Percentiles rank a stretch among this genome's conserved stretches.
These are phyloP conservation scores for Sclerotinia minor DNA, from an alignment of 2,329 filamentous ascomycete species.

Conservation along the genomic window DNA sequence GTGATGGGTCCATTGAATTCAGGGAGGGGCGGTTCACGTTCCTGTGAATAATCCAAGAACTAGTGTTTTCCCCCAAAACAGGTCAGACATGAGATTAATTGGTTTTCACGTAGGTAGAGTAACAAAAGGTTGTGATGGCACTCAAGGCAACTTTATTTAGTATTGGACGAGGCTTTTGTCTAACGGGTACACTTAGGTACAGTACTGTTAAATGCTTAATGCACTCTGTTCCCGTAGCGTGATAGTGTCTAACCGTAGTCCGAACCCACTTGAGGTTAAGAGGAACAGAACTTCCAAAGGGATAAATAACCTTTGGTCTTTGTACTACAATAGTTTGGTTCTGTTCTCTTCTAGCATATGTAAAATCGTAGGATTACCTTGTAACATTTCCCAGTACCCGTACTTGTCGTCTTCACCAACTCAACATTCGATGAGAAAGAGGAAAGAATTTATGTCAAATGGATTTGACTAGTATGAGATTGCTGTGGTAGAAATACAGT, in stretches of 20 bases:
- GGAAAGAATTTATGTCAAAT: background rate
- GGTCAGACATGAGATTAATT: background rate
- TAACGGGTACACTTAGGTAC: background rate
- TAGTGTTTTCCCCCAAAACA: background rate
- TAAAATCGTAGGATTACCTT: no score
- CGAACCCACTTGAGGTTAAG: background rate
- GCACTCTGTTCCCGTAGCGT: background rate
- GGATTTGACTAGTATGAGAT: background rate
- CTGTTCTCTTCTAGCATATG: background rate
- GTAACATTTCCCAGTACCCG: background rate
- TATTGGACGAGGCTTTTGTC: background rate
- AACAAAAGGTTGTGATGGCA: background rate
- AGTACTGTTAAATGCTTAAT: background rate
- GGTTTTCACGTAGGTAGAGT: background rate
- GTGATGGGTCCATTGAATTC: background rate
- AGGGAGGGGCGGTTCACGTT: background rate
- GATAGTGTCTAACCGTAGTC: background rate
- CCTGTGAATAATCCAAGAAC: background rate
- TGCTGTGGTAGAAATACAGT: constrained; percentile 10
- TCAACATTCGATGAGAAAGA: background rate
- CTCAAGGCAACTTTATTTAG: background rate
- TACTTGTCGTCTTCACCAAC: background rate
- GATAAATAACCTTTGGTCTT: background rate
- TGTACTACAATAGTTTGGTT: background rate
- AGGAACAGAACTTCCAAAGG: background rate